Conservation (phyloP, 2,329 filamentous ascomycete genomes). For the Grosmannia huntii region DNA sequence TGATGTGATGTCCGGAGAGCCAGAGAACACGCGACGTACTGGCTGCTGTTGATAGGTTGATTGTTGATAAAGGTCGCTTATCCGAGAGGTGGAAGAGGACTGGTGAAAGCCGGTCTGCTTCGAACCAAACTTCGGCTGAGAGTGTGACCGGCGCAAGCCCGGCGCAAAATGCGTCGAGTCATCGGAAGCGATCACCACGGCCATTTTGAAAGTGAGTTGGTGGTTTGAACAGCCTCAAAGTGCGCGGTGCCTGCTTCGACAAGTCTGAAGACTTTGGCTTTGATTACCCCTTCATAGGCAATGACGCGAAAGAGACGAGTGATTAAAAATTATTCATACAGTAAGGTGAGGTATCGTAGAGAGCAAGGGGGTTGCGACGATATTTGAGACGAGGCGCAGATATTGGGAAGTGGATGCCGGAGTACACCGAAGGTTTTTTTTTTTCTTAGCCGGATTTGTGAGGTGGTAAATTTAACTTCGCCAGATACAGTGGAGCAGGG, state of each 20-base stretch:
- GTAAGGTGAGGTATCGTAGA: background rate
- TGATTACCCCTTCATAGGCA: conserved; percentile 1
- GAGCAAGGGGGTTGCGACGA: background rate
- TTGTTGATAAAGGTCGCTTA: conserved; percentile 33
- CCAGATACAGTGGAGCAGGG: background rate
- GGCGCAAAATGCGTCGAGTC: conserved; percentile 45
- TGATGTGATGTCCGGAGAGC: conserved; percentile 37
- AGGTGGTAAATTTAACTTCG: background rate
- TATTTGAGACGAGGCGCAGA: background rate
- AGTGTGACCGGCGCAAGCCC: conserved; percentile 45
- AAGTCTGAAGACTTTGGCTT: background rate
- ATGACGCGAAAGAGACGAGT: background rate
- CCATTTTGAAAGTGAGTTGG: conserved; percentile 26
- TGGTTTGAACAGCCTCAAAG: background rate
- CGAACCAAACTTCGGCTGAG: conserved; percentile 42
- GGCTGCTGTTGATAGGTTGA: conserved; percentile 10
- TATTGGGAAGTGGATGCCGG: background rate
- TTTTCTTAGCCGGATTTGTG: background rate
- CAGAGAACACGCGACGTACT: conserved; percentile 23
- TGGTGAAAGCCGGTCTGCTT: conserved; percentile 28
- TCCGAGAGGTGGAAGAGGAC: conserved; percentile 31
- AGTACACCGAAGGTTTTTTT: background rate
- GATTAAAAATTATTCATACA: background rate
- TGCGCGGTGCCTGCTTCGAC: background rate
- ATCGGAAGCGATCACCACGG: conserved; percentile 43